Evolutionary conservation across 345 rosid species (phyloP).

Genomic region (Mercurialis annua): DNA sequence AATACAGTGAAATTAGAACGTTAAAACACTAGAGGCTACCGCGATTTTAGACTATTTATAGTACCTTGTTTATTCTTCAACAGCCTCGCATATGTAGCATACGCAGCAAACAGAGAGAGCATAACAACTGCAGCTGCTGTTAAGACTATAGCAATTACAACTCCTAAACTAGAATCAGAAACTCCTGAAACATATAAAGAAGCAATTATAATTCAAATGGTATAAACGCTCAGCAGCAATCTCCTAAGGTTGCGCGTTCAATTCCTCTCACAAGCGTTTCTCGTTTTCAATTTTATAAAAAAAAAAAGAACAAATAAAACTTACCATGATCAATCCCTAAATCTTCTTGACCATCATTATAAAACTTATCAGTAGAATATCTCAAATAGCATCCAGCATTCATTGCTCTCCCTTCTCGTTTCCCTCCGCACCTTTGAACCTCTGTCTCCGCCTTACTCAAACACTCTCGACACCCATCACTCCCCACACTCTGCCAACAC

Average conservation of each 20-base stretch:
- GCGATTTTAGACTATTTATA: background rate
- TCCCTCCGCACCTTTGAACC: conserved; percentile 31
- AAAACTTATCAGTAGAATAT: conserved; percentile 39
- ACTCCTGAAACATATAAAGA: conserved; percentile 17
- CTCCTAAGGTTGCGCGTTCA: no score
- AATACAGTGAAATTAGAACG: background rate
- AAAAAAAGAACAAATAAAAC: background rate
- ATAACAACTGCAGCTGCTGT: conserved; percentile 34
- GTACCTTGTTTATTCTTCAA: conserved; percentile 40
- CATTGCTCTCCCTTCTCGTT: conserved; percentile 49
- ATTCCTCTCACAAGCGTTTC: no score
- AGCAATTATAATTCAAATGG: background rate
- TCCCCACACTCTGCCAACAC: conserved; percentile 45
- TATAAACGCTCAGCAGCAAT: background rate
- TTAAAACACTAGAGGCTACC: background rate
- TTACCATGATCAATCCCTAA: conserved; percentile 28
- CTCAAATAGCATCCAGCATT: conserved; percentile 46
- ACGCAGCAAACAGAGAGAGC: conserved; percentile 31
- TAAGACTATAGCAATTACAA: conserved; percentile 28
- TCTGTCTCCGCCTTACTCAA: conserved; percentile 35
- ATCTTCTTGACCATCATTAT: conserved; percentile 11
- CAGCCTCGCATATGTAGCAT: conserved; percentile 25
- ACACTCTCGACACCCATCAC: conserved; percentile 42
- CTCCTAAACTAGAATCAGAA: conserved; percentile 15
- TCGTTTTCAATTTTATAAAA: background rate